phyloP scores from a whole-genome alignment of 2,329 filamentous ascomycete genomes.

The Aspergillus glaucus region DNA sequence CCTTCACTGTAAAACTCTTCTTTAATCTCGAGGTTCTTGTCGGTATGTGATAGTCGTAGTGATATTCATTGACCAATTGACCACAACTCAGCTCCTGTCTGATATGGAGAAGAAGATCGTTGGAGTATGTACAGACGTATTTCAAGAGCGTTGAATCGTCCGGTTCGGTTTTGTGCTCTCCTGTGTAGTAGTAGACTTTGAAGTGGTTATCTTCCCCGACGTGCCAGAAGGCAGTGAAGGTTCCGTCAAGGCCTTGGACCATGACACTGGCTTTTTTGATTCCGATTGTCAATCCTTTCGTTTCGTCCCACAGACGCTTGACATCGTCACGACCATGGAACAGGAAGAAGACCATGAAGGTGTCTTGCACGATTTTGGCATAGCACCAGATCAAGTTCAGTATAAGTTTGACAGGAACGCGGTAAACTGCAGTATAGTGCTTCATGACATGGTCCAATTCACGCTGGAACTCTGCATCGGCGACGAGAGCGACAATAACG shows the following conservation, averaged over 20 bases:
- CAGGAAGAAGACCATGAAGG: conserved; percentile 42
- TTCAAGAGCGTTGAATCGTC: conserved; percentile 36
- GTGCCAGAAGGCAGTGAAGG: conserved; percentile 47
- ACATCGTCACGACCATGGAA: conserved; percentile 46
- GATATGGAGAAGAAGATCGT: conserved; percentile 39
- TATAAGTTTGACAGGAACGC: conserved; percentile 33
- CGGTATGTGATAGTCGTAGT: conserved; percentile 41
- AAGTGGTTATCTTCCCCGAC: conserved; percentile 30
- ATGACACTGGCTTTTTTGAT: conserved; percentile 43
- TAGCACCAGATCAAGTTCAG: conserved; percentile 47
- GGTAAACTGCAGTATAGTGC: conserved; percentile 27
- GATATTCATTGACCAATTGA: conserved; percentile 40
- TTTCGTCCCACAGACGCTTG: conserved; percentile 42
- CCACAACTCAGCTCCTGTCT: conserved; percentile 43
- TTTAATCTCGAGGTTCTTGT: conserved; percentile 18
- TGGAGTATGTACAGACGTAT: conserved; percentile 44
- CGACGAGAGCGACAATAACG: conserved; percentile 44
- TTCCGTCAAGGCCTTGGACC: conserved; percentile 44
- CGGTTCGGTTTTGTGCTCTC: conserved; percentile 42
- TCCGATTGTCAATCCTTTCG: conserved; percentile 44
- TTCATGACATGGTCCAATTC: conserved; percentile 44
- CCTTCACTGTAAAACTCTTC: conserved; percentile 23
- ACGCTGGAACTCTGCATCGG: conserved; percentile 48
- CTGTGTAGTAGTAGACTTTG: conserved; percentile 37
- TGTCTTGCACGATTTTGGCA: conserved; percentile 39